Conservation (phyloP, 768 basidiomycete species). For the Pholiota conissans region DNA sequence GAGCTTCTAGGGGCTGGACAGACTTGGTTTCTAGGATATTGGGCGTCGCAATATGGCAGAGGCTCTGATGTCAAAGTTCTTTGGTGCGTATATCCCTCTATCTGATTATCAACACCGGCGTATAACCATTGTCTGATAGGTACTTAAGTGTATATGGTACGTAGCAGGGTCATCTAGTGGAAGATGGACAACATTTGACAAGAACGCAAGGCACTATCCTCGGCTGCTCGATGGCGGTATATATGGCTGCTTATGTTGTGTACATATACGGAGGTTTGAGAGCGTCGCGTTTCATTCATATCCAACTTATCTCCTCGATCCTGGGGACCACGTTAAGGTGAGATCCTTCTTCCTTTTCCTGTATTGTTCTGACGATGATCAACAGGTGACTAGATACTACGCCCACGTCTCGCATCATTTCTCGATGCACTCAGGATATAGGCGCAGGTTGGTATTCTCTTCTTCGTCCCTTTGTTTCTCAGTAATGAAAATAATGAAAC, state of each 20-base stretch:
- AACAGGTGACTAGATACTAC: conserved; percentile 45
- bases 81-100: background rate
- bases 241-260: conserved; percentile 32
- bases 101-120: background rate
- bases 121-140: background rate
- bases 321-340: conserved; percentile 61
- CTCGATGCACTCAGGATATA: conserved; percentile 66
- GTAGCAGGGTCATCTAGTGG: background rate
- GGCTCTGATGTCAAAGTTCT: conserved; percentile 30
- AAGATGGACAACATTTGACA: too few relatives aligned
- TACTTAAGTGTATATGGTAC: background rate
- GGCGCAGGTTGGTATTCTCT: conserved; percentile 29
- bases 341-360: conserved; percentile 2
- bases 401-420: conserved; percentile 50
- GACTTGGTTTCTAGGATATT: conserved; percentile 47
- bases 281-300: conserved; percentile 55
- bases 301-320: conserved; percentile 48
- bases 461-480: background rate
- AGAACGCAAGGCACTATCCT: conserved; percentile 5
- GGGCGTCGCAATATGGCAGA: conserved; percentile 42
- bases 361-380: background rate
- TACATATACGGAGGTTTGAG: conserved; percentile 48
- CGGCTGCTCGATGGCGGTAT: conserved; percentile 23
- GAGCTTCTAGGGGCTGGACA: conserved; percentile 29
- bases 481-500: background rate